Evolutionary conservation across 192 early-diverging fungal genomes (phyloP).

Genomic region (Jimgerdemannia flammicorona): DNA sequence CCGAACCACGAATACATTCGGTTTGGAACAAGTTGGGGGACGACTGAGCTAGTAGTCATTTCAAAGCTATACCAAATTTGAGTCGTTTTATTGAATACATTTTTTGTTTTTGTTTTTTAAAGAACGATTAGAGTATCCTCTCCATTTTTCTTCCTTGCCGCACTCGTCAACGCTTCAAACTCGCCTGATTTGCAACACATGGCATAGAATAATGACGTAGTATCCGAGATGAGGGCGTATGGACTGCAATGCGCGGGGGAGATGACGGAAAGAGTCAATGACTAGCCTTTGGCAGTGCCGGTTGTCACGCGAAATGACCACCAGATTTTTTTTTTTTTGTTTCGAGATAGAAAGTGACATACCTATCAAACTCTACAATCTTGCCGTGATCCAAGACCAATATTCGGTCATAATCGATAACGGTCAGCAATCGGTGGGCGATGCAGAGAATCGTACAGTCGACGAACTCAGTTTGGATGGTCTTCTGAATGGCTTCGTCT

Average conservation of each 20-base stretch:
- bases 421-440: conserved; percentile 85
- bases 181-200: conserved; percentile 24
- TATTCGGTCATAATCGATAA: conserved; percentile 87
- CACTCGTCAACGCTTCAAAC: conserved; percentile 9
- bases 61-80: too few relatives aligned
- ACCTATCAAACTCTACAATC: conserved; percentile 73
- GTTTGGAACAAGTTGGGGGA: too few relatives aligned
- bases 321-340: too few relatives aligned
- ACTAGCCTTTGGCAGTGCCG: too few relatives aligned
- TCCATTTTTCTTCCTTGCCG: background rate
- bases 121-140: too few relatives aligned
- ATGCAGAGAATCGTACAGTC: conserved; percentile 83
- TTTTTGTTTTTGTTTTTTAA: too few relatives aligned
- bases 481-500: conserved; percentile 84
- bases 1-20: too few relatives aligned
- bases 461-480: conserved; percentile 76
- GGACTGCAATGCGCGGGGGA: too few relatives aligned
- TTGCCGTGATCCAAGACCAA: conserved; percentile 79
- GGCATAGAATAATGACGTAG: conserved; percentile 14
- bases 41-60: too few relatives aligned
- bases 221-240: conserved; percentile 11
- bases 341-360: background rate
- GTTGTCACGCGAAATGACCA: too few relatives aligned
- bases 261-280: too few relatives aligned
- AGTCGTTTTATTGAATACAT: too few relatives aligned